Evolutionary conservation across 108 stramenopile genomes (phyloP).

Genomic region (Cylindrotheca fusiformis): DNA sequence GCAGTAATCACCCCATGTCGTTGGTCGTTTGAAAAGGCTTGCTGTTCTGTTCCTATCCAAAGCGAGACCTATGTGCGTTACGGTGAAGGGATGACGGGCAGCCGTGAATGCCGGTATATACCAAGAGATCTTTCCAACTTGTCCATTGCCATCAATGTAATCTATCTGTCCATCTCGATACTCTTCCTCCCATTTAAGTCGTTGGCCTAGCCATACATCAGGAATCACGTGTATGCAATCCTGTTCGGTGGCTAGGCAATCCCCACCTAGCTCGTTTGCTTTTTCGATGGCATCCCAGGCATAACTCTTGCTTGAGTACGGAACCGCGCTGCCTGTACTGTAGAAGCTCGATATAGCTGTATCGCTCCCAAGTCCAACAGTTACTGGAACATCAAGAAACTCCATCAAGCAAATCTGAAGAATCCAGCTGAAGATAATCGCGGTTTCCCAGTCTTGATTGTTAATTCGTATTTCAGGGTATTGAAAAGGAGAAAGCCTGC

Average conservation of each 20-base stretch:
- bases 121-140: slow-evolving; percentile 32
- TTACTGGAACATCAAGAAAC: slow-evolving; percentile 33
- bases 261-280: slow-evolving; percentile 8
- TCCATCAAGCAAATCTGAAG: slow-evolving; percentile 40
- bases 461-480: slow-evolving; percentile 38
- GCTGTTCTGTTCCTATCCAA: slow-evolving; percentile 21
- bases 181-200: neutral
- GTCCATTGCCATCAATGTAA: slow-evolving; percentile 11
- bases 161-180: slow-evolving; percentile 9
- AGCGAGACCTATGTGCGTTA: slow-evolving; percentile 31
- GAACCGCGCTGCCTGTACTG: slow-evolving; percentile 6
- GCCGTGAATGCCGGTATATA: slow-evolving; percentile 35
- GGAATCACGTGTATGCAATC: slow-evolving; percentile 24
- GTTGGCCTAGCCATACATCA: slow-evolving; percentile 30
- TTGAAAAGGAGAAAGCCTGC: slow-evolving; percentile 7
- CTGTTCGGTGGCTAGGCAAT: slow-evolving; percentile 11
- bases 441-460: slow-evolving; percentile 32
- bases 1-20: slow-evolving; percentile 40
- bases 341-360: slow-evolving; percentile 29
- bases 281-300: slow-evolving; percentile 14
- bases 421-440: slow-evolving; percentile 37
- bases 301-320: slow-evolving; percentile 19
- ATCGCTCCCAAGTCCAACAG: slow-evolving; percentile 21
- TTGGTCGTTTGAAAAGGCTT: slow-evolving; percentile 31
- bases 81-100: slow-evolving; percentile 19